Evolutionary conservation across 2,329 filamentous ascomycete genomes (phyloP).

Genomic region (Colletotrichum musicola): DNA sequence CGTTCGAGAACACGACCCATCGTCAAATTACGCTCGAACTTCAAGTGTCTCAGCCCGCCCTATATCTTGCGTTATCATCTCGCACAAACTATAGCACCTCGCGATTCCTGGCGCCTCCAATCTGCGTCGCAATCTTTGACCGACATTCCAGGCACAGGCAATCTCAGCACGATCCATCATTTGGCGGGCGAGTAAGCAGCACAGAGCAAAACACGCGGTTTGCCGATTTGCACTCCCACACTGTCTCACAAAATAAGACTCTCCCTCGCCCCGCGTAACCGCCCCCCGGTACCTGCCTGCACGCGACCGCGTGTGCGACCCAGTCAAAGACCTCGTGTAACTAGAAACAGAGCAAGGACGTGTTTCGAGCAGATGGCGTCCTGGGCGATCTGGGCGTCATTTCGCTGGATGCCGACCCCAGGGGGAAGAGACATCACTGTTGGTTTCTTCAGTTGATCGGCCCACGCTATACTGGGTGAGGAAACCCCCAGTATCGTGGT

Average conservation of each 20-base stretch:
- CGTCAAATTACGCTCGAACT: too few species aligned
- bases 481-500: conserved; percentile 2
- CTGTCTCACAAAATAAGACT: not conserved
- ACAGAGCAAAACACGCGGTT: conserved; percentile 5
- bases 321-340: not conserved
- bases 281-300: not conserved
- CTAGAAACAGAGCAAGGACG: not conserved
- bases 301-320: not conserved
- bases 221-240: conserved; percentile 12
- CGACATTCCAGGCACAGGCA: not conserved
- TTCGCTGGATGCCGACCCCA: not conserved
- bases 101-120: not conserved
- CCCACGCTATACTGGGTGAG: not conserved
- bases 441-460: not conserved
- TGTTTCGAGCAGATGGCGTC: not conserved
- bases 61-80: not conserved
- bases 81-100: not conserved
- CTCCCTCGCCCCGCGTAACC: not conserved
- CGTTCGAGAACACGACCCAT: too few species aligned
- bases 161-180: not conserved
- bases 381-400: not conserved
- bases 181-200: not conserved
- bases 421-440: not conserved
- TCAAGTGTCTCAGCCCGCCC: not conserved
- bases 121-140: not conserved